Evolutionary conservation across 331 rosid genomes (phyloP), one percentile per base, ranked within the genome.

Genomic region (Pyracantha coccinea): DNA sequence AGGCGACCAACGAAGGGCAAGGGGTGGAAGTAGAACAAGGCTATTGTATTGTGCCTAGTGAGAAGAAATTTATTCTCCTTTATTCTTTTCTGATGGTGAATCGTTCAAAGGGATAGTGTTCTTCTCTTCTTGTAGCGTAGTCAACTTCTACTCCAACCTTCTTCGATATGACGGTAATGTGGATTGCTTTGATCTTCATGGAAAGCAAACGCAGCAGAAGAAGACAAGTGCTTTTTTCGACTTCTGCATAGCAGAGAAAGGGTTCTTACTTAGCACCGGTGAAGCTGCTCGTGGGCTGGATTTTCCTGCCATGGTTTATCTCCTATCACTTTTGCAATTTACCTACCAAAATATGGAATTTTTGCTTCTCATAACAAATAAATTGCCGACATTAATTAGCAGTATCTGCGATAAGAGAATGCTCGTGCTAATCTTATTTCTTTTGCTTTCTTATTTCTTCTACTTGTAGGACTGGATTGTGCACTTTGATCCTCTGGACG

Each of bases 231-330:
- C 96, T 14, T 91, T 91, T 77, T 83, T 85, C 75, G 86, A 86
- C 69, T 93, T 88, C 83, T 88, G 90, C 81, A 83, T 87, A 84
- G 97, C 97, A 41, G 95, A 91, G 76, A 88, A 75, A 24, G 98
- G 98, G 31, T 86, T 94, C 79, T 83, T 94, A 84, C 93, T 94
- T 55, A 88, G 98, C 81, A 91, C 98, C 53, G 97, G 92, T 80
- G 98, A 91, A 81, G 97, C 97, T 79, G 98, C 98, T 29, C 97
- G 98, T 71, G 98, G 98, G 27, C 88, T 94, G 65, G 97, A 94
- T 77, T 88, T 94, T 71, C 98, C 96, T 35, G 84, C 86, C 6
- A 96, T 94, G 86, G 98, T 94, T 87, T 65, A 38, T 80, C 63
- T 53, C 50, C 15, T 13, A 59, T 65, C 66, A 68, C n/a, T 64